Percentiles rank a stretch among this genome's conserved stretches.
Conservation (phyloP, 352 stramenopile species). For the Phytophthora multivora region DNA sequence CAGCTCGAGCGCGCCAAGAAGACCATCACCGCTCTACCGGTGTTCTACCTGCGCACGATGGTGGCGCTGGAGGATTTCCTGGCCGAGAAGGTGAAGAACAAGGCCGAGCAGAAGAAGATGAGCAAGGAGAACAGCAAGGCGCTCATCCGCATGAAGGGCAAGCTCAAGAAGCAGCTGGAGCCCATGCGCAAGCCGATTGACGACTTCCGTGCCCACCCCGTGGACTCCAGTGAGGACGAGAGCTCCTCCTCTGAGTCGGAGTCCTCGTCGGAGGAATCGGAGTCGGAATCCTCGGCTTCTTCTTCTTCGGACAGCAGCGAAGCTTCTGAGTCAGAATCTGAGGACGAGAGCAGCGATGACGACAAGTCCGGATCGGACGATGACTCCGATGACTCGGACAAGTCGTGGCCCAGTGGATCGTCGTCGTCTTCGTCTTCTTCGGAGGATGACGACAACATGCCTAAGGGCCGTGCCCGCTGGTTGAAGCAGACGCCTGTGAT, state of each 20-base stretch:
- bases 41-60: slow-evolving; percentile 94
- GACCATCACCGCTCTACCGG: slow-evolving; percentile 83
- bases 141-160: slow-evolving; percentile 98
- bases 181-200: slow-evolving; percentile 88
- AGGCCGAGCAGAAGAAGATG: slow-evolving; percentile 97
- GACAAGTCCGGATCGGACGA: slow-evolving; percentile 39
- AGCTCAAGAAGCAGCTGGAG: slow-evolving; percentile 97
- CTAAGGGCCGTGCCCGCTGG: slow-evolving; percentile 96
- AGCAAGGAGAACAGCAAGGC: slow-evolving; percentile 95
- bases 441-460: slow-evolving; percentile 84
- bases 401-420: slow-evolving; percentile 62
- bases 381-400: slow-evolving; percentile 56
- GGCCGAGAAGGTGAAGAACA: slow-evolving; percentile 93
- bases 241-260: slow-evolving; percentile 27
- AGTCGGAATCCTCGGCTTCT: slow-evolving; percentile 26
- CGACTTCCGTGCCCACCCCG: slow-evolving; percentile 91
- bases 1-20: slow-evolving; percentile 92
- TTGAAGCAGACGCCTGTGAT: slow-evolving; percentile 91
- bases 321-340: slow-evolving; percentile 21
- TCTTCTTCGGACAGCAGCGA: slow-evolving; percentile 14
- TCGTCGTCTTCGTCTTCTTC: slow-evolving; percentile 66
- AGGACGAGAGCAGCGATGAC: slow-evolving; percentile 28
- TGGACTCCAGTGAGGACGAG: slow-evolving; percentile 76
- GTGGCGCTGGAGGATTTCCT: slow-evolving; percentile 94
- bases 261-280: slow-evolving; percentile 40